phyloP scores from a whole-genome alignment of 768 basidiomycete genomes.

The Arthromyces matolae region DNA sequence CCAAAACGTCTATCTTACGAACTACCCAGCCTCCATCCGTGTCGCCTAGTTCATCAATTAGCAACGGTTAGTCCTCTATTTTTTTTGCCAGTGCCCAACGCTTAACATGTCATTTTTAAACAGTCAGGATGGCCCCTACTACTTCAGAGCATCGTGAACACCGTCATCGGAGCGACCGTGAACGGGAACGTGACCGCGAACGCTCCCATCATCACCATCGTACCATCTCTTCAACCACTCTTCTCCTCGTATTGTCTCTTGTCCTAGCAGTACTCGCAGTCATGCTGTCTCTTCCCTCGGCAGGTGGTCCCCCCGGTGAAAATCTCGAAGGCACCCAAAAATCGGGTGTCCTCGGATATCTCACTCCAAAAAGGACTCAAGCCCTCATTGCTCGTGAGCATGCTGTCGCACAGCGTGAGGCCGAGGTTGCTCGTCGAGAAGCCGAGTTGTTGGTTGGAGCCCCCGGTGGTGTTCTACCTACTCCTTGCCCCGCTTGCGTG shows the following conservation, averaged over 20 bases:
- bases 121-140: conserved; percentile 86
- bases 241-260: conserved; percentile 81
- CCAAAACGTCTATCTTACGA: conserved; percentile 67
- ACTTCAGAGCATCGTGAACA: conserved; percentile 76
- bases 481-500: conserved; percentile 59
- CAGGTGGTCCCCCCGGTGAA: conserved; percentile 31
- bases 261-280: conserved; percentile 86
- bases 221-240: conserved; percentile 86
- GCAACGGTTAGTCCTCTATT: conserved; percentile 32
- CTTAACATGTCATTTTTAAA: conserved; percentile 21
- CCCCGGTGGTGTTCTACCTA: conserved; percentile 72
- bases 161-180: conserved; percentile 42
- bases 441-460: conserved; percentile 81
- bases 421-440: conserved; percentile 85
- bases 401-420: conserved; percentile 77
- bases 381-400: conserved; percentile 77
- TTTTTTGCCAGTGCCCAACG: not conserved
- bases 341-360: conserved; percentile 63
- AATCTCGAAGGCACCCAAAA: conserved; percentile 37
- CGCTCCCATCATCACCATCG: conserved; percentile 74
- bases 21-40: conserved; percentile 56
- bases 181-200: conserved; percentile 44
- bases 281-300: conserved; percentile 80
- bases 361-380: conserved; percentile 81
- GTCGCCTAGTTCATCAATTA: conserved; percentile 64